Conservation (phyloP, 345 rosid genomes). For the Clarkia xantiana region DNA sequence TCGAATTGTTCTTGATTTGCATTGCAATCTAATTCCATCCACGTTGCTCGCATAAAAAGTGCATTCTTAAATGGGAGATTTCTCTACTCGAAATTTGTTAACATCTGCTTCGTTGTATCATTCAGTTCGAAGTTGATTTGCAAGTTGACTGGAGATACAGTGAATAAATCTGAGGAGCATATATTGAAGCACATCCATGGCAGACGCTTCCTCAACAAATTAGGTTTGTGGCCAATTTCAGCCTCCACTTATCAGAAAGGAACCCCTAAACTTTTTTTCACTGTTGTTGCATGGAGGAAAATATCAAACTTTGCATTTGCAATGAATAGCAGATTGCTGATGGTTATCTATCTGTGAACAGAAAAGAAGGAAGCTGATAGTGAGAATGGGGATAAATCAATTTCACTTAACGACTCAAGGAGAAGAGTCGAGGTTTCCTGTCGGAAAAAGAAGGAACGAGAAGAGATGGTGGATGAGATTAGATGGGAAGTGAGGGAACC, state of each 20-base stretch:
- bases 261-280: not conserved
- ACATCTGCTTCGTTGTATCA: slow-evolving; percentile 4
- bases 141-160: slow-evolving; percentile 73
- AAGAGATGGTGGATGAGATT: slow-evolving; percentile 23
- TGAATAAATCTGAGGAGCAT: slow-evolving; percentile 82
- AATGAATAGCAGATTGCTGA: not conserved
- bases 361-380: slow-evolving; percentile 48
- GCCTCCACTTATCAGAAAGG: not conserved
- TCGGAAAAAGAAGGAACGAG: slow-evolving; percentile 16
- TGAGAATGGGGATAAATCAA: slow-evolving; percentile 12
- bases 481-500: slow-evolving; percentile 22
- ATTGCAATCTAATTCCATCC: too few relatives aligned
- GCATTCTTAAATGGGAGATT: not conserved
- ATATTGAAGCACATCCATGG: slow-evolving; percentile 90
- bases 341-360: slow-evolving; percentile 8
- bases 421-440: slow-evolving; percentile 7
- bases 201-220: slow-evolving; percentile 59
- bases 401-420: slow-evolving; percentile 9
- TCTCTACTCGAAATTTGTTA: not conserved
- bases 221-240: slow-evolving; percentile 28
- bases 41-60: too few relatives aligned
- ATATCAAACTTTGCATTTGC: not conserved
- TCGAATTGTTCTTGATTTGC: too few relatives aligned
- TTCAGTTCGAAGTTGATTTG: slow-evolving; percentile 69
- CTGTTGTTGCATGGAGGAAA: not conserved